A percentile compares a stretch with the other conserved stretches of the same genome.
These are phyloP conservation scores for Scedosporium dehoogii DNA, from an alignment of 2,329 filamentous ascomycete species.

Conservation along the genomic window DNA sequence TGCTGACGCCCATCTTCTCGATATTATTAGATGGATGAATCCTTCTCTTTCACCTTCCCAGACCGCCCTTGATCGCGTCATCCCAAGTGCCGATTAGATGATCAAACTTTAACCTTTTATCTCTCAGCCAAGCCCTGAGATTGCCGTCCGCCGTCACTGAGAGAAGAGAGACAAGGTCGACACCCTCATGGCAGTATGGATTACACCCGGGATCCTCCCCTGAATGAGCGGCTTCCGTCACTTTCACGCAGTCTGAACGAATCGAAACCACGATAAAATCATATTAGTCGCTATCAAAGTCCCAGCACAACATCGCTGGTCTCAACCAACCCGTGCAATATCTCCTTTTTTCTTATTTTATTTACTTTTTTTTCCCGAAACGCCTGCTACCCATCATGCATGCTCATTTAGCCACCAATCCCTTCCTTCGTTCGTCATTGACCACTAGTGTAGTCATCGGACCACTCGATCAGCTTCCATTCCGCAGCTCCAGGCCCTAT, in stretches of 20 bases:
- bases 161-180: background rate
- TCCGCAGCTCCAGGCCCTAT: slow-evolving; percentile 53
- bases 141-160: too few species aligned
- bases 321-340: too few species aligned
- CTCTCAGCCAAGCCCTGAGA: too few species aligned
- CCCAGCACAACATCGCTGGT: background rate
- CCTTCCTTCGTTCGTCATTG: background rate
- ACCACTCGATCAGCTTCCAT: slow-evolving; percentile 57
- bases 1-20: background rate
- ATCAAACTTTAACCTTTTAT: background rate
- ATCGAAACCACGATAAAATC: background rate
- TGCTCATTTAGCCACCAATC: background rate
- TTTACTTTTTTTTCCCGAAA: background rate
- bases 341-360: too few species aligned
- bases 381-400: background rate
- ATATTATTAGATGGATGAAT: background rate
- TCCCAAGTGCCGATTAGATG: background rate
- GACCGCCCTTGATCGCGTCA: slow-evolving; percentile 3
- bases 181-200: background rate
- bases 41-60: background rate
- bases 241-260: background rate
- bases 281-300: background rate
- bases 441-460: slow-evolving; percentile 14
- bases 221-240: background rate
- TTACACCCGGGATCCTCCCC: background rate